Evolutionary conservation across 352 stramenopile species (phyloP).

Genomic region (Globisporangium parvum): DNA sequence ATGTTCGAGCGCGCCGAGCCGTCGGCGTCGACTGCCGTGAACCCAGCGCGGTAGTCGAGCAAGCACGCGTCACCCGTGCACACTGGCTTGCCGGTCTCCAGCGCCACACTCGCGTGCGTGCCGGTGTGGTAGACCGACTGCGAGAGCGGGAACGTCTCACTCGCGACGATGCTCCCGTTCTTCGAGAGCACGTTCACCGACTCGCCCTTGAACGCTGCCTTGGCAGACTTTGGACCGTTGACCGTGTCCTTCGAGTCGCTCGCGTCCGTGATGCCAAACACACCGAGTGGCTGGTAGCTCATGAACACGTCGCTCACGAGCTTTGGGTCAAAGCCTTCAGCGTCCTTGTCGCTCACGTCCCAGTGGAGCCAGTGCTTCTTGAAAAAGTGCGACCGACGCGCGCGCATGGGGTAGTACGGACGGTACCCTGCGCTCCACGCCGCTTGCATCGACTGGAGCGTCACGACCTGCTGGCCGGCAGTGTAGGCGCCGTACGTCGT

Average conservation of each 20-base stretch:
- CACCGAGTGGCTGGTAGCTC: constrained; percentile 47
- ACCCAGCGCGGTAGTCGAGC: constrained; percentile 33
- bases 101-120: constrained; percentile 9
- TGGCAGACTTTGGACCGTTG: constrained; percentile 14
- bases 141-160: constrained; percentile 19
- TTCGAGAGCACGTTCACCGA: constrained; percentile 11
- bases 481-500: constrained; percentile 32
- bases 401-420: constrained; percentile 61
- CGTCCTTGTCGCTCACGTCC: constrained; percentile 36
- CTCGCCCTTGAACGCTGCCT: constrained; percentile 18
- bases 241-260: constrained; percentile 18
- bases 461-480: constrained; percentile 19
- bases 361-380: constrained; percentile 55
- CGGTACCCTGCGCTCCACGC: constrained; percentile 43
- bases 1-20: constrained; percentile 48
- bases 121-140: constrained; percentile 15
- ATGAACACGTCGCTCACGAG: constrained; percentile 35
- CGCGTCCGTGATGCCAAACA: constrained; percentile 32
- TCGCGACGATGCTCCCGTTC: constrained; percentile 18
- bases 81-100: constrained; percentile 10
- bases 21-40: constrained; percentile 28
- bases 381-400: constrained; percentile 59
- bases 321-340: constrained; percentile 31
- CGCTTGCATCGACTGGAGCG: constrained; percentile 47
- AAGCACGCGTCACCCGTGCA: constrained; percentile 34